Conservation (phyloP, 208 protist genomes). For the Leishmania aethiopica region DNA sequence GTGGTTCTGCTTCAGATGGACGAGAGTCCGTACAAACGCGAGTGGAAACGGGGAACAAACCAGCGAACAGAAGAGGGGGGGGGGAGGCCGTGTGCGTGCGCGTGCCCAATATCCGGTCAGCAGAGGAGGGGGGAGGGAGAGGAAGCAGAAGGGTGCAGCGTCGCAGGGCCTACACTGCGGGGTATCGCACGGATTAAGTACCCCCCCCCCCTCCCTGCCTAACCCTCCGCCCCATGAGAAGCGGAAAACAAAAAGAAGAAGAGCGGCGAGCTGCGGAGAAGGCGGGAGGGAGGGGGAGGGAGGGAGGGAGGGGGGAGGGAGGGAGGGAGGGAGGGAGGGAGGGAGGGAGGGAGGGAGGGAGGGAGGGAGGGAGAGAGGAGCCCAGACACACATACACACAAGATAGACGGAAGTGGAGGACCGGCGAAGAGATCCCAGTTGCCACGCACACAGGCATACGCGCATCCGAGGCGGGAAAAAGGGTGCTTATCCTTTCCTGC, state of each 20-base stretch:
- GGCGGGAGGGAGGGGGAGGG: background rate
- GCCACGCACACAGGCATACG: background rate
- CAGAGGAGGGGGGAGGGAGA: background rate
- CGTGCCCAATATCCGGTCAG: background rate
- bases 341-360: background rate
- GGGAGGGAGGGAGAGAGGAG: background rate
- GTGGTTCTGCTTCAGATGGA: background rate
- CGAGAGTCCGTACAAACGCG: conserved; percentile 1
- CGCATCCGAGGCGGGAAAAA: background rate
- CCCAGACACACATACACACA: background rate
- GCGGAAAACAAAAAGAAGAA: conserved; percentile 1
- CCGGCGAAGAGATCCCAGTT: background rate
- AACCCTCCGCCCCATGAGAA: background rate
- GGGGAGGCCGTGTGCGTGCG: background rate
- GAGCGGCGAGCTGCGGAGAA: background rate
- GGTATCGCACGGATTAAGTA: background rate
- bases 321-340: background rate
- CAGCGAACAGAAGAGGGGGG: too few relatives aligned
- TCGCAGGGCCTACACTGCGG: background rate
- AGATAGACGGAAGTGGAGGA: background rate
- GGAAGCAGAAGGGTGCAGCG: background rate
- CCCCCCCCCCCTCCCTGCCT: background rate
- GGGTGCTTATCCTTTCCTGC: background rate
- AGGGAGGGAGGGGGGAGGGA: background rate
- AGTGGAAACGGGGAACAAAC: background rate